Evolutionary conservation across 2,329 filamentous ascomycete species (phyloP), one percentile per base, ranked within the genome.

Genomic region (Trichoderma sp.): DNA sequence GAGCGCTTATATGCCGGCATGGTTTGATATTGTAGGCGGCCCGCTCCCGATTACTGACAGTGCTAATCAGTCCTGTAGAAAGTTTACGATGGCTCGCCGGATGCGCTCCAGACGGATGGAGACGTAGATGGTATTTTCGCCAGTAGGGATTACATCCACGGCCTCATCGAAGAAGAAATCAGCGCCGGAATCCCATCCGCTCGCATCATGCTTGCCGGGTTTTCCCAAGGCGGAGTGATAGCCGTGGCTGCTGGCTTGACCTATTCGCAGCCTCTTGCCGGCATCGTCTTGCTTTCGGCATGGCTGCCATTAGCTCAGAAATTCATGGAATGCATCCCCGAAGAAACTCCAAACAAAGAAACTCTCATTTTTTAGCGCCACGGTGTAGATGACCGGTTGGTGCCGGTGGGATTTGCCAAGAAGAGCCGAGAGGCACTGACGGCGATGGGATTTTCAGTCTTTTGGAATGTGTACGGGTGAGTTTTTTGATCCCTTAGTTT

Each of bases 221-320:
- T 95, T 83, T 91, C 89, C n/a, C 89, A 98, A 80, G 95, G 95
- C 70, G 95, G 93, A 64, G 94, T 93, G 66, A 93, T 97, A 84
- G 89, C 92, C n/a, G 81, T 98, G 39, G 88, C 97, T 76, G 85
- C 91, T 0, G 94, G 93, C 5, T 81, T 97, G 54, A 97, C 94
- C 5, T 87, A 83, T 72, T 81, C 82, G 69, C 84, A 87, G 74
- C 93, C 93, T 80, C 84, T 98, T 14, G 95, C 89, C 18, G 95
- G 94, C 71, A 91, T 98, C 72, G 90, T 97, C 71, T 93, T 90
- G 7, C 82, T 98, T 70, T 96, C 92, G 10, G 91, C 89, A 75
- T 98, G 96, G 80, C 81, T 97, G 73, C 84, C 93, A n/a, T 83
- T 97, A 34, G 81, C 80, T 51, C 72, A 76, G 66, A 83, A 81